These are phyloP conservation scores for Taphrina wiesneri DNA, from an alignment of 1,139 yeast genomes.

Conservation along the genomic window DNA sequence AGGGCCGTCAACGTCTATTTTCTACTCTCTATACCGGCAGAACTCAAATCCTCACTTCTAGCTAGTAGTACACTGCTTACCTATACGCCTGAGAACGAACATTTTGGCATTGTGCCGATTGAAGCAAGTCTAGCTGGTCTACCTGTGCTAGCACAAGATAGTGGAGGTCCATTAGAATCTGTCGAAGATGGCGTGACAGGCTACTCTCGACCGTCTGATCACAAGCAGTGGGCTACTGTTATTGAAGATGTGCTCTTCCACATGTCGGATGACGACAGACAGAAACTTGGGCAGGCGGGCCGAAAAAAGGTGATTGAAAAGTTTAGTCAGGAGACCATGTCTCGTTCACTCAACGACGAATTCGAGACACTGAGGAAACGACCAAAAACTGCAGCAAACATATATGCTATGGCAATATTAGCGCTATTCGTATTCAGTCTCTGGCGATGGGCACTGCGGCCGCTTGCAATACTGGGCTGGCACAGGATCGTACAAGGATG, in stretches of 20 bases:
- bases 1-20: constrained; percentile 60
- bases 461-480: background rate
- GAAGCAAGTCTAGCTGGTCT: constrained; percentile 86
- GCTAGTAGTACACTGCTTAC: constrained; percentile 60
- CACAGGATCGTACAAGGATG: background rate
- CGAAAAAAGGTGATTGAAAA: constrained; percentile 52
- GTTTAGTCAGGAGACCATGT: constrained; percentile 56
- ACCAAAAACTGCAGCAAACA: background rate
- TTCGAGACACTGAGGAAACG: background rate
- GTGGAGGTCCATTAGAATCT: constrained; percentile 93
- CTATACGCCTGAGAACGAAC: constrained; percentile 90
- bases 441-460: constrained; percentile 8
- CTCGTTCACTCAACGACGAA: background rate
- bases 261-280: constrained; percentile 45
- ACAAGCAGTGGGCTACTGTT: constrained; percentile 63
- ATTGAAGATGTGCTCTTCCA: constrained; percentile 50
- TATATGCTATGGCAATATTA: background rate
- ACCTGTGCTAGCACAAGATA: constrained; percentile 81
- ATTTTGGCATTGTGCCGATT: constrained; percentile 95
- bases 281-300: constrained; percentile 55
- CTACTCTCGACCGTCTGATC: constrained; percentile 61
- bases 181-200: constrained; percentile 71
- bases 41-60: constrained; percentile 65
- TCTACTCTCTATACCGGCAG: constrained; percentile 73
- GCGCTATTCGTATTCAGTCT: background rate